These are phyloP conservation scores for Gentiana macrophylla DNA, from an alignment of 257 asterid genomes.

Conservation along the genomic window DNA sequence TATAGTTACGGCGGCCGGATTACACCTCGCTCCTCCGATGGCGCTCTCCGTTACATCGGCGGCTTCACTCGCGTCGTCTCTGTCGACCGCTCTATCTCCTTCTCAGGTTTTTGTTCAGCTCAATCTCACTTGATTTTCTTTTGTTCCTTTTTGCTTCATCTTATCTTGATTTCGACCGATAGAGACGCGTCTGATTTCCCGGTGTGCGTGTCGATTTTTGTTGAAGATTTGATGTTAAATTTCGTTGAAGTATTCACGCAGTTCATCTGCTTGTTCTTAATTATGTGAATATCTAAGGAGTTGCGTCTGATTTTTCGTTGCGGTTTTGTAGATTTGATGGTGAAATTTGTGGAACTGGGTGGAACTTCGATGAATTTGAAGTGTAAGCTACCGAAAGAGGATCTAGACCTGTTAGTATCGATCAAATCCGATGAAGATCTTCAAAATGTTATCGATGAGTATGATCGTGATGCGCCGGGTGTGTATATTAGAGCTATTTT, in stretches of 20 bases:
- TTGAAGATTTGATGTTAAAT: no score
- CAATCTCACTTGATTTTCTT: neutral
- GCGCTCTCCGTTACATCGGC: conserved; percentile 67
- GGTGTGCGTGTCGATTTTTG: no score
- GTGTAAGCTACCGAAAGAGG: conserved; percentile 72
- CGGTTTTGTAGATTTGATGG: conserved; percentile 41
- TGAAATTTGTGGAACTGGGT: conserved; percentile 65
- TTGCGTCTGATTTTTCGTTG: neutral
- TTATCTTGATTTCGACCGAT: neutral
- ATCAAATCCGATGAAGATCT: conserved; percentile 70
- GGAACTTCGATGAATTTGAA: conserved; percentile 54
- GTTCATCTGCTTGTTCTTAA: no score
- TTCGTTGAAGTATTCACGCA: no score
- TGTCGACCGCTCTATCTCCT: conserved; percentile 29
- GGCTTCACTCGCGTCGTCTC: conserved; percentile 73
- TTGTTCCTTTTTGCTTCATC: neutral
- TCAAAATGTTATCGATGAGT: conserved; percentile 44
- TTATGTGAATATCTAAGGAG: no score
- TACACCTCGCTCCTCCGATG: conserved; percentile 55
- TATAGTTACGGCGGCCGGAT: conserved; percentile 81
- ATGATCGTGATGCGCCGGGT: conserved; percentile 44
- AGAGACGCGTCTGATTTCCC: no score
- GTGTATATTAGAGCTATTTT: conserved; percentile 64
- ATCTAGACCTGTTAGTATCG: conserved; percentile 63
- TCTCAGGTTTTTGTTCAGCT: conserved; percentile 15